These are phyloP conservation scores for Curvularia sp. DNA, from an alignment of 2,329 filamentous ascomycete species.

Conservation along the genomic window DNA sequence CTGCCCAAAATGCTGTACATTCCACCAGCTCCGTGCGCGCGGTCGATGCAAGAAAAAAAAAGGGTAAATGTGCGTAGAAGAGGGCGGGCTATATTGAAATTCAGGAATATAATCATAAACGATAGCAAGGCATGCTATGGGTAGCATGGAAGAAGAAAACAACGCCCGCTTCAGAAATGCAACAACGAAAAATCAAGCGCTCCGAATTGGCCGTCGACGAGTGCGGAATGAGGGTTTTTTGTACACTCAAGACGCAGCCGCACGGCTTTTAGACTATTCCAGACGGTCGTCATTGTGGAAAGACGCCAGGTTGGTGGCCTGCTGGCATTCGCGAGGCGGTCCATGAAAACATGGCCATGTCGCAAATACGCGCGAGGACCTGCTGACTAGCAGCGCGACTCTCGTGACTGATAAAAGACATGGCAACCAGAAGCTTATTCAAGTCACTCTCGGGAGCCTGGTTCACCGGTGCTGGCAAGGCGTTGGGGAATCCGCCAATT, in stretches of 20 bases:
- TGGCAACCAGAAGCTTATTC: slow-evolving; percentile 58
- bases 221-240: neutral
- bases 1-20: slow-evolving; percentile 16
- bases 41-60: slow-evolving; percentile 10
- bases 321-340: slow-evolving; percentile 36
- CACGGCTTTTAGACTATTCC: slow-evolving; percentile 1
- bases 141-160: slow-evolving; percentile 7
- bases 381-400: slow-evolving; percentile 56
- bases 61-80: slow-evolving; percentile 1
- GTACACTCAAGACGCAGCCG: neutral
- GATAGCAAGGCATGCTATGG: slow-evolving; percentile 5
- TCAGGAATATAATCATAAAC: slow-evolving; percentile 14
- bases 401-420: slow-evolving; percentile 58
- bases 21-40: slow-evolving; percentile 16
- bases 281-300: slow-evolving; percentile 9
- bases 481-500: slow-evolving; percentile 55
- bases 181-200: slow-evolving; percentile 6
- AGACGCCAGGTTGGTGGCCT: slow-evolving; percentile 12
- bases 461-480: slow-evolving; percentile 39
- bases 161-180: slow-evolving; percentile 16
- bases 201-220: slow-evolving; percentile 7
- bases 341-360: slow-evolving; percentile 59
- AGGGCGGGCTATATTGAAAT: neutral
- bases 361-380: slow-evolving; percentile 58
- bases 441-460: slow-evolving; percentile 47